Evolutionary conservation across 2,329 filamentous ascomycete genomes (phyloP).

Genomic region (Fusarium hainanense): DNA sequence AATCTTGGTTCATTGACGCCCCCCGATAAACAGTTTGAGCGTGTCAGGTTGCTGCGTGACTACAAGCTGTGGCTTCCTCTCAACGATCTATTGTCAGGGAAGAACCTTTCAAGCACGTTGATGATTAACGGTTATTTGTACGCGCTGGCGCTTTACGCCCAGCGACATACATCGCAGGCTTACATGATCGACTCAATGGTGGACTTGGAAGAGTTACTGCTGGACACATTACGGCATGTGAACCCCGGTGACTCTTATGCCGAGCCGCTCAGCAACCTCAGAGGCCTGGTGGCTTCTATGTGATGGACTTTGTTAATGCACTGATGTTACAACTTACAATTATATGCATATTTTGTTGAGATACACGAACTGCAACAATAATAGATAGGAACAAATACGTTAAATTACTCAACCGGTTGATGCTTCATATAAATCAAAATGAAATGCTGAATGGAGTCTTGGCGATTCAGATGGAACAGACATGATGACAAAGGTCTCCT

Average conservation of each 20-base stretch:
- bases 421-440: not conserved
- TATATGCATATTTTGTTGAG: not conserved
- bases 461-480: too few species aligned
- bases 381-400: not conserved
- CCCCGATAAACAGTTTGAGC: slow-evolving; percentile 14
- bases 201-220: slow-evolving; percentile 10
- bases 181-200: slow-evolving; percentile 15
- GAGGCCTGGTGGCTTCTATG: not conserved
- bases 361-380: not conserved
- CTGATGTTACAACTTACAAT: not conserved
- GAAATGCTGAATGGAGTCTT: not conserved
- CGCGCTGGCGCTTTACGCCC: slow-evolving; percentile 7
- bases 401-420: not conserved
- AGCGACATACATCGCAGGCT: slow-evolving; percentile 16
- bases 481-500: not conserved
- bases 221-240: slow-evolving; percentile 11
- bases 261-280: not conserved
- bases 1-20: slow-evolving; percentile 14
- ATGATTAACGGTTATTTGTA: slow-evolving; percentile 30
- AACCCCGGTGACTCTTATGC: not conserved
- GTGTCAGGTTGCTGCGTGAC: slow-evolving; percentile 5
- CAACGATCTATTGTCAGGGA: slow-evolving; percentile 16
- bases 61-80: slow-evolving; percentile 24
- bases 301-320: not conserved
- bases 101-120: slow-evolving; percentile 17